Evolutionary conservation across 805 yeast genomes (phyloP), one percentile per base, ranked within the genome.

Genomic region (Candida berthetii): DNA sequence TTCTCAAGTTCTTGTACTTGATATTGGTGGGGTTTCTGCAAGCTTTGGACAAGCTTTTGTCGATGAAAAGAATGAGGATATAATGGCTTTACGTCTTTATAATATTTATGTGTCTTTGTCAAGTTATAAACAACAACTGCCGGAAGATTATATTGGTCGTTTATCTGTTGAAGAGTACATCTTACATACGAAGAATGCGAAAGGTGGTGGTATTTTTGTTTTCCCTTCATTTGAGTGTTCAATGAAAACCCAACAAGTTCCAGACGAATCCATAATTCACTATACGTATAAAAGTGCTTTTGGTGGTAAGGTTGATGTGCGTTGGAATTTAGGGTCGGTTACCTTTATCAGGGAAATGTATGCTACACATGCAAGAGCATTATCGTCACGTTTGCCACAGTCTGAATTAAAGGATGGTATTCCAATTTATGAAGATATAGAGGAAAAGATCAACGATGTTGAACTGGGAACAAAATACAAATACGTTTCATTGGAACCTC

Each of bases 311-410:
- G 93, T 93, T 32, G 95, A 88, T 45, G 80, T 93, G 1, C 75
- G 87, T 38, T 93, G 99, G 99, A 93, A 93, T 57, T 65, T 93
- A 24, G 97, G 98, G 0, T 82, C 96, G 0, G 81, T 93, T 16
- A 86, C 85, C 53, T 88, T 88, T 48, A 87, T 93, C 28, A 71
- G 95, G 29, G 96, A 88, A 53, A 89, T 93, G 96, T 85, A 90
- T 82, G 75, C 88, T 13, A 76, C 89, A 3, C 96, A 93, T 64
- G 80, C 80, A 1, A 74, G 79, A 35, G 84, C 96, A 0, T 66
- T 87, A 40, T 70, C 76, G 3, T 73, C 88, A 4, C 72, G 96
- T 46, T 59, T 73, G 32, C 70, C 73, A 5, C 64, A 67, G 37
- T 40, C 38, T 1, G 46, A 42, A 3, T 39, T 45, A 13, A 40